Percentiles rank a stretch among this genome's conserved stretches.
phyloP scores from a whole-genome alignment of 371 early-diverging fungal species.

The Saksenaea oblongispora region DNA sequence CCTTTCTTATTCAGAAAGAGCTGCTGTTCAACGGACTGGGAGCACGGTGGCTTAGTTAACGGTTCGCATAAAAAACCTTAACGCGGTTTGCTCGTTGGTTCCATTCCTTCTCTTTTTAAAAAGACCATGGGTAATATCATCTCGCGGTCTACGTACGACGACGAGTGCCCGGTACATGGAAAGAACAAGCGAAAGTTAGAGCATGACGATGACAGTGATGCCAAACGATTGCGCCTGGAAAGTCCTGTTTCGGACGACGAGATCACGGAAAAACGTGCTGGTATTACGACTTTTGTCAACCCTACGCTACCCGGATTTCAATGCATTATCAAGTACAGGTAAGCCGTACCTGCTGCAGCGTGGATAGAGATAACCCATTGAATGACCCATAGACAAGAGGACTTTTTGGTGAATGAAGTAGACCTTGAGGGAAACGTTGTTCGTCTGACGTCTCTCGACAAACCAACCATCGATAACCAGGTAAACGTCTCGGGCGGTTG shows the following conservation, averaged over 20 bases:
- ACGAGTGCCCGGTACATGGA: constrained; percentile 3
- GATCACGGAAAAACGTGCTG: constrained; percentile 69
- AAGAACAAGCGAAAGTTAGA: constrained; percentile 13
- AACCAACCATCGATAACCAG: constrained; percentile 2
- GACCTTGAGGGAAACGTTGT: constrained; percentile 75
- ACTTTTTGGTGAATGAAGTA: constrained; percentile 96
- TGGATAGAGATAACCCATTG: neutral
- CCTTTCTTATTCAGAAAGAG: no score
- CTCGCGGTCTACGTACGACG: constrained; percentile 14
- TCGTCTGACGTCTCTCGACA: constrained; percentile 53
- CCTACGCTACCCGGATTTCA: constrained; percentile 65
- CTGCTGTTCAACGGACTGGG: neutral
- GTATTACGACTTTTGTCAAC: constrained; percentile 73
- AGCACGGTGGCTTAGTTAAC: neutral
- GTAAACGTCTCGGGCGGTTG: neutral
- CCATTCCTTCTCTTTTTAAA: neutral
- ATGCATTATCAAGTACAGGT: constrained; percentile 81
- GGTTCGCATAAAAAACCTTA: neutral
- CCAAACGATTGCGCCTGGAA: constrained; percentile 15
- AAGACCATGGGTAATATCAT: constrained; percentile 10
- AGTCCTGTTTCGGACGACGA: neutral
- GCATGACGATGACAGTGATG: constrained; percentile 12
- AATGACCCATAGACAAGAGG: constrained; percentile 38
- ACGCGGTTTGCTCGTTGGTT: neutral
- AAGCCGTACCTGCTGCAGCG: constrained; percentile 8